Conservation (phyloP, 345 rosid species). For the Salix exigua region DNA sequence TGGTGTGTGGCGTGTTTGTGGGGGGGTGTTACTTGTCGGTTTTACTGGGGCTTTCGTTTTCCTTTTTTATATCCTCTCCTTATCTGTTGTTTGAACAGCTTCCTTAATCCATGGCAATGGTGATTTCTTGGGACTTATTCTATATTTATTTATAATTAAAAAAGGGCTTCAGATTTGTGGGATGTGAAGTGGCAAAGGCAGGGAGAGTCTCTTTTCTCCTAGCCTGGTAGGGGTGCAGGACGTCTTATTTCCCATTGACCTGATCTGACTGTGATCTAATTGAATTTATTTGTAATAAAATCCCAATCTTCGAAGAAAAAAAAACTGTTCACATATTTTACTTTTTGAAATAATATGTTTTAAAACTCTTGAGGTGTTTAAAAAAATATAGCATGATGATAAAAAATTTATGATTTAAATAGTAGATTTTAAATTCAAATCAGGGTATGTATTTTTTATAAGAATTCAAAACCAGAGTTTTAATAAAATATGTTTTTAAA, state of each 20-base stretch:
- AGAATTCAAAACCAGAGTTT: too few species aligned
- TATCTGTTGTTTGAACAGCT: not conserved
- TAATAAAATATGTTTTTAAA: too few species aligned
- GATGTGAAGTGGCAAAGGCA: not conserved
- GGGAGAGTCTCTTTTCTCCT: not conserved
- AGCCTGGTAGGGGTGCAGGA: too few species aligned
- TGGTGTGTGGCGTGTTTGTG: too few species aligned
- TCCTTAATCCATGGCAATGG: not conserved
- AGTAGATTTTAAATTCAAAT: fast-evolving
- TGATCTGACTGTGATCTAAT: not conserved
- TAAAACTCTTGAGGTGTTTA: too few species aligned
- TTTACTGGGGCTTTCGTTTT: not conserved
- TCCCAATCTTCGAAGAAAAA: not conserved
- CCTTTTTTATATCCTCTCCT: not conserved
- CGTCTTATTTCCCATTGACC: not conserved
- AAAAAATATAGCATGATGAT: too few species aligned
- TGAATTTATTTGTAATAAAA: not conserved
- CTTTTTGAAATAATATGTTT: too few species aligned
- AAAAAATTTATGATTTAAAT: too few species aligned
- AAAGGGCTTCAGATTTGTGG: not conserved
- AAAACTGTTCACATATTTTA: too few species aligned
- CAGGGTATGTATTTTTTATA: fast-evolving
- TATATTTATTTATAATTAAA: not conserved
- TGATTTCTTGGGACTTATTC: not conserved
- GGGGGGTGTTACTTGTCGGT: not conserved